Base-by-base conservation (phyloP, 2,329 filamentous ascomycete genomes). In the Cercospora janseana region DNA sequence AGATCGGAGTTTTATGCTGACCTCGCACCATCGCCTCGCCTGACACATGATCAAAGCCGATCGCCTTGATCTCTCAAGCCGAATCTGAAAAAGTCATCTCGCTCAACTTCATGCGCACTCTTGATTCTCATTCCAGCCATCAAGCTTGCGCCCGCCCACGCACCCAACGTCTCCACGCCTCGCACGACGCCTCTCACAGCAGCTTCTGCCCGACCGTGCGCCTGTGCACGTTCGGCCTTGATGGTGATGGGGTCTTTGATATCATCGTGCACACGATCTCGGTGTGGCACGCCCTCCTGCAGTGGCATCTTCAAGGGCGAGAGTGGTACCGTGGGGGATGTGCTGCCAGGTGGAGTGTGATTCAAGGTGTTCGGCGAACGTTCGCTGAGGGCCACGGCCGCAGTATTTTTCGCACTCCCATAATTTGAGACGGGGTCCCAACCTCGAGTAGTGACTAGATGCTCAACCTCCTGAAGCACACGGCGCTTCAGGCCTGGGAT, bases 341-440 rank as follows among this genome's bases (percentile, higher is more conserved):
- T 28, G 8, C 49, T 45, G 8, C 49, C 45, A 4, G 44, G 44
- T 9, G 40, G 47, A 21, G 43, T 50, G 10, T 46, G 43, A 37
- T 41, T 31, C 7, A 32, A 23, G 20, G 47, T 53, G 21, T 61
- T 62, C 3, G 52, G 55, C n/a, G 53, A 56, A 6, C 52, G 54
- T 38, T 60, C 54, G 27, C 50, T 51, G 9, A 63, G 41, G 2
- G 47, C 27, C 40, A 50, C 38, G 51, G 56, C 31, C 32, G 38
- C 9, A 41, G 42, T 46, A 12, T 29, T 20, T 37, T 49, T 59
- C 18, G 63, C 63, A 16, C 82, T 79, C 1, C 79, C 85, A 59
- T 85, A 87, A 27, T 86, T 89, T 34, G 79, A 77, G 1, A 95
- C 82, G 0, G 81, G 76, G 59, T 88, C 83, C 89, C 92, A 97